These are phyloP conservation scores for Tephrocybe sp. DNA, from an alignment of 768 basidiomycete species.

Conservation along the genomic window DNA sequence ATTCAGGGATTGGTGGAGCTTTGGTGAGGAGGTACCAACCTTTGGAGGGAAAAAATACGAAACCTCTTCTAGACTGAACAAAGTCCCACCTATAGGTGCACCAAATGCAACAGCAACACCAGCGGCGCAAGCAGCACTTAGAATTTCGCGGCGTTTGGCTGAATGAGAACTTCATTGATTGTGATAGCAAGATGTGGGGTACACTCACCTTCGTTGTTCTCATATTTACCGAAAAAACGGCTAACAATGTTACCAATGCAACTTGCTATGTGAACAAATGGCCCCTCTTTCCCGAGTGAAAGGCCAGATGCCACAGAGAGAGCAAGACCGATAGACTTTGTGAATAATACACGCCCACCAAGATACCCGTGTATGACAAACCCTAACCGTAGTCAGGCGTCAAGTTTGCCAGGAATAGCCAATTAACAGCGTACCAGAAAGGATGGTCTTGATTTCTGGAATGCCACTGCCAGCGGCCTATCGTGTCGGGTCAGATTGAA, in stretches of 20 bases:
- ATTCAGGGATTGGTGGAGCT: conserved; percentile 2
- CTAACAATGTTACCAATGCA: conserved; percentile 94
- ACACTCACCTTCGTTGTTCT: conserved; percentile 84
- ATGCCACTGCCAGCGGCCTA: conserved; percentile 95
- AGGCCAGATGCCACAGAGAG: conserved; percentile 92
- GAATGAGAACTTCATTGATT: neutral
- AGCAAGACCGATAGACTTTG: conserved; percentile 86
- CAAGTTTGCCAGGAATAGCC: neutral
- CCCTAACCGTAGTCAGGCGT: conserved; percentile 38
- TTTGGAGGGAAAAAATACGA: conserved; percentile 97
- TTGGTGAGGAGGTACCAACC: conserved; percentile 30
- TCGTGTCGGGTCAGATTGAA: neutral
- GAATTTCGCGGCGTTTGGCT: conserved; percentile 92
- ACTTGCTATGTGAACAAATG: conserved; percentile 89
- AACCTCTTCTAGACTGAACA: conserved; percentile 94
- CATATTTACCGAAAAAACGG: conserved; percentile 83
- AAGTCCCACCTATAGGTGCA: conserved; percentile 90
- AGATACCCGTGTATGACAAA: conserved; percentile 98
- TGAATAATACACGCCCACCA: conserved; percentile 84
- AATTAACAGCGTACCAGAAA: conserved; percentile 55
- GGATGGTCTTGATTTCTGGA: conserved; percentile 93
- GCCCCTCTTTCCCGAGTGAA: conserved; percentile 69
- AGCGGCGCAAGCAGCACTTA: conserved; percentile 95
- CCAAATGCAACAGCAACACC: conserved; percentile 98
- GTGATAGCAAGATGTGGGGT: neutral